Conservation (phyloP, 441 rosid species). For the Metrosideros polymorpha region DNA sequence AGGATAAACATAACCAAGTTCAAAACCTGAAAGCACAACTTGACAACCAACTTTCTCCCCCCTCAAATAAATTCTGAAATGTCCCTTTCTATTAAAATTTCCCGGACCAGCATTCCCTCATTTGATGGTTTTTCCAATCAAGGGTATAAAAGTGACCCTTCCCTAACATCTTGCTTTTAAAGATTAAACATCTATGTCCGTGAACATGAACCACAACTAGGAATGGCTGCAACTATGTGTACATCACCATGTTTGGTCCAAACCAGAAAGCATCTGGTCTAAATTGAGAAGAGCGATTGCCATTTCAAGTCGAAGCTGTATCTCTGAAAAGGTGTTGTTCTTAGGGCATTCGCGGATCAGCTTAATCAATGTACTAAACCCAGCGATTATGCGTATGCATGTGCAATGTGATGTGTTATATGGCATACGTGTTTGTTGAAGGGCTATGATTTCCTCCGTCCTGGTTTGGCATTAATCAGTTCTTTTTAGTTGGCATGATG, state of each 20-base stretch:
- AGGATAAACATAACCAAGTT: background rate
- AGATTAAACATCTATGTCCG: background rate
- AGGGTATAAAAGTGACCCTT: background rate
- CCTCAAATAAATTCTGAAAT: background rate
- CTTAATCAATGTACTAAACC: background rate
- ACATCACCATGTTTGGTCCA: background rate
- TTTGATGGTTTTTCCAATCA: background rate
- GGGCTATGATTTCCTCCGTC: background rate
- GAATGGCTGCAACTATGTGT: background rate
- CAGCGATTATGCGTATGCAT: background rate
- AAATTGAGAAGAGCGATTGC: background rate
- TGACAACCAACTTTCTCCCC: background rate
- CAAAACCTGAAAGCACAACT: background rate
- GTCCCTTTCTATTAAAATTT: background rate
- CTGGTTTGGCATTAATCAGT: background rate
- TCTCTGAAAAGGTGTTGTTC: background rate
- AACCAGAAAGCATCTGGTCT: background rate
- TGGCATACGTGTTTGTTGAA: background rate
- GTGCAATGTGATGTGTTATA: background rate
- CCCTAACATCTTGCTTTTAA: background rate
- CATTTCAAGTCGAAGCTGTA: background rate
- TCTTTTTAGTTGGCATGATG: background rate
- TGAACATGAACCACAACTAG: background rate
- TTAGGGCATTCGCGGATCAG: background rate
- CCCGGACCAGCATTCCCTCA: background rate